These are phyloP conservation scores for Penicillium brevicompactum DNA, from an alignment of 2,329 filamentous ascomycete species.

Conservation along the genomic window DNA sequence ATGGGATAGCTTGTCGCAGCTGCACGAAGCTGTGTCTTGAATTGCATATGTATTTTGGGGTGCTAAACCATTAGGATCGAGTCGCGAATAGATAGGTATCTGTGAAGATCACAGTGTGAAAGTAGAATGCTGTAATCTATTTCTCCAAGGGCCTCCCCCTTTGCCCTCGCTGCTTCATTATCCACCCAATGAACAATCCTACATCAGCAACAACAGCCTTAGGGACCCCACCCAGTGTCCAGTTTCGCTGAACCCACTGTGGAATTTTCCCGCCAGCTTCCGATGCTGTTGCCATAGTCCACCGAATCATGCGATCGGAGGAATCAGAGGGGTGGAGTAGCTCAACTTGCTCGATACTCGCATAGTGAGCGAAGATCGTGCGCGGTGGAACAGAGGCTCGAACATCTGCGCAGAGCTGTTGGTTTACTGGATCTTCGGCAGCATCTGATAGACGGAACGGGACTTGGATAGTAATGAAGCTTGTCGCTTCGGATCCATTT, in stretches of 20 bases:
- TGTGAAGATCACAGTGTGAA: too few species aligned
- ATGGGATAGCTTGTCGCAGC: not conserved
- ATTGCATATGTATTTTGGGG: too few species aligned
- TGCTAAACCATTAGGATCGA: too few species aligned
- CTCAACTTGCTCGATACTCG: constrained; percentile 37
- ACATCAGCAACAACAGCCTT: constrained; percentile 42
- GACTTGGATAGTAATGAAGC: constrained; percentile 39
- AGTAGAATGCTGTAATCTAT: not conserved
- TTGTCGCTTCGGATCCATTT: not conserved
- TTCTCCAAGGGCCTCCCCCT: not conserved
- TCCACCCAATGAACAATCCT: constrained; percentile 42
- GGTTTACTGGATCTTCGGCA: not conserved
- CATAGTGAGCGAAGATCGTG: constrained; percentile 36
- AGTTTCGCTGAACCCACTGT: constrained; percentile 40
- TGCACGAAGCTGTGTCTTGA: not conserved
- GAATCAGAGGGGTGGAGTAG: not conserved
- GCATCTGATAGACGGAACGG: constrained; percentile 22
- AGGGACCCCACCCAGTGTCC: constrained; percentile 39
- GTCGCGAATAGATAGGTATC: too few species aligned
- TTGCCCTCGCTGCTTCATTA: constrained; percentile 14
- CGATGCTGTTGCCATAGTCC: constrained; percentile 43
- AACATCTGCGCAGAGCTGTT: constrained; percentile 23
- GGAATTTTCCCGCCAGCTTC: constrained; percentile 41
- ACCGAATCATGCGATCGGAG: constrained; percentile 24
- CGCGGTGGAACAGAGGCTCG: constrained; percentile 24